These are phyloP conservation scores for Botrytis cinerea DNA, from an alignment of 2,329 filamentous ascomycete genomes.

Conservation along the genomic window DNA sequence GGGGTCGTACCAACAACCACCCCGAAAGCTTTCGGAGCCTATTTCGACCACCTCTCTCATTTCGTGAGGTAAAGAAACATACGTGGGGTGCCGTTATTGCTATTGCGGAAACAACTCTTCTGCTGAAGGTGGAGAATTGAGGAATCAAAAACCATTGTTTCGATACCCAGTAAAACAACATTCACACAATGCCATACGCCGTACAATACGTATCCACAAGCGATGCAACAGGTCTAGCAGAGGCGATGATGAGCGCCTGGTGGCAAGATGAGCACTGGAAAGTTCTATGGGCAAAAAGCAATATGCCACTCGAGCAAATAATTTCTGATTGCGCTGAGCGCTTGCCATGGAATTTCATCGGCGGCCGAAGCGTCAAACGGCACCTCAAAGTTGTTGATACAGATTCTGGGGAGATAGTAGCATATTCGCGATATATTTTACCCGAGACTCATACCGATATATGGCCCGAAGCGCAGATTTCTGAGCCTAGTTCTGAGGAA, in stretches of 20 bases:
- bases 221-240: neutral
- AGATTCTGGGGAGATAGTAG: neutral
- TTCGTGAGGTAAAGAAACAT: neutral
- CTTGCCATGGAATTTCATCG: neutral
- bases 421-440: neutral
- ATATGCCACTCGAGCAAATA: neutral
- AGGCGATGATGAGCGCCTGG: neutral
- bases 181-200: neutral
- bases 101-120: neutral
- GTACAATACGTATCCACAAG: neutral
- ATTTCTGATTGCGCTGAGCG: neutral
- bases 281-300: neutral
- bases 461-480: neutral
- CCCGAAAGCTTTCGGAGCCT: neutral
- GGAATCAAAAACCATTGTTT: neutral
- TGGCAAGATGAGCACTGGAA: neutral
- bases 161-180: neutral
- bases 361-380: neutral
- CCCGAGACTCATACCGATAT: neutral
- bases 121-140: neutral
- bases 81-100: neutral
- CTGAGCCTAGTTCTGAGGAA: neutral
- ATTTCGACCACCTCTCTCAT: neutral
- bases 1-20: neutral
- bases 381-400: neutral